phyloP scores from a whole-genome alignment of 352 stramenopile species.

The Phytophthora nicotianae region DNA sequence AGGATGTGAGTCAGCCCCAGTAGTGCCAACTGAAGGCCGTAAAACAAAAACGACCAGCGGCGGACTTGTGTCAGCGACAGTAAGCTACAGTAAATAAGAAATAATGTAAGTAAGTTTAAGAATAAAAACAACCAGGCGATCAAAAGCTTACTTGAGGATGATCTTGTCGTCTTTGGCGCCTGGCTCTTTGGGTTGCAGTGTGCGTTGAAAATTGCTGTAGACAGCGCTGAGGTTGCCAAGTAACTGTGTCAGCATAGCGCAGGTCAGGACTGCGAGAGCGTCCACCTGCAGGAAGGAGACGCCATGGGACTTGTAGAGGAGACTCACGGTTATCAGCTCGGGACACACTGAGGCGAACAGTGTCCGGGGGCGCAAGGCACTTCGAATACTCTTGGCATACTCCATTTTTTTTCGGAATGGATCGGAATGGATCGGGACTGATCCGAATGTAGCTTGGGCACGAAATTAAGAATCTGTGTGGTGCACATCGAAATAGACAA shows the following conservation, averaged over 20 bases:
- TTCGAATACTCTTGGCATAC: constrained; percentile 64
- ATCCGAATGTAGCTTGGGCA: too few relatives aligned
- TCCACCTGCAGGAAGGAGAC: constrained; percentile 52
- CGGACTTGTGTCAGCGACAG: constrained; percentile 74
- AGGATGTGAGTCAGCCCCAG: constrained; percentile 46
- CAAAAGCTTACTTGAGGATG: constrained; percentile 63
- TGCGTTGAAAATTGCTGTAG: constrained; percentile 75
- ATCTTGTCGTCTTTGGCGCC: constrained; percentile 41
- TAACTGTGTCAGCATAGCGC: constrained; percentile 70
- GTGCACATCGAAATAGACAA: too few relatives aligned
- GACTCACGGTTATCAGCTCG: constrained; percentile 56
- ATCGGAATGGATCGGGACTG: too few relatives aligned
- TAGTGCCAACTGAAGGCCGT: constrained; percentile 47
- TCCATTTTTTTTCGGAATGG: constrained; percentile 63
- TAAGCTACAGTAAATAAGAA: constrained; percentile 40
- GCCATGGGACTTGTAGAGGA: constrained; percentile 48
- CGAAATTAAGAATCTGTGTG: too few relatives aligned
- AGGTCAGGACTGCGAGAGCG: constrained; percentile 35
- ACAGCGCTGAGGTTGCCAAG: constrained; percentile 73
- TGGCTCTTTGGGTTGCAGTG: constrained; percentile 52
- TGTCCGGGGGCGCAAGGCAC: constrained; percentile 56
- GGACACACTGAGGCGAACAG: constrained; percentile 63
- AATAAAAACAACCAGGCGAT: neutral
- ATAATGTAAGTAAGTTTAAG: constrained; percentile 8
- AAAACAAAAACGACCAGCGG: constrained; percentile 70